These are phyloP conservation scores for Colletotrichum sansevieriae DNA, from an alignment of 2,329 filamentous ascomycete genomes.

Conservation along the genomic window DNA sequence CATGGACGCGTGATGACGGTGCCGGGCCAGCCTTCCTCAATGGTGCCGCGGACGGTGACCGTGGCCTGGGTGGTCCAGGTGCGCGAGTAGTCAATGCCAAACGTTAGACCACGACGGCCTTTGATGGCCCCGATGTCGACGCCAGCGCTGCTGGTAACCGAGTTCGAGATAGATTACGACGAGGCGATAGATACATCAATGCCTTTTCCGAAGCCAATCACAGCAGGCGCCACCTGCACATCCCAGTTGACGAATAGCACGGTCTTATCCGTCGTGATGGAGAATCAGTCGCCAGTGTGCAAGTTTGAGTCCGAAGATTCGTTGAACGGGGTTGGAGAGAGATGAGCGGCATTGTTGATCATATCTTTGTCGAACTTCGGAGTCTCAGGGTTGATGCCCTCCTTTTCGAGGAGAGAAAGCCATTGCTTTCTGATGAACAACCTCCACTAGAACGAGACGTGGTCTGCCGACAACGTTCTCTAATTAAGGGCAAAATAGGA, in stretches of 20 bases:
- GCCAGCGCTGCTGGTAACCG: not conserved
- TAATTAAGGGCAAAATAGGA: no score
- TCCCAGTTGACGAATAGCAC: constrained; percentile 35
- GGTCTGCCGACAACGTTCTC: not conserved
- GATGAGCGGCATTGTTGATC: not conserved
- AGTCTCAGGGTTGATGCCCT: constrained; percentile 4
- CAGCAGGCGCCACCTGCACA: constrained; percentile 30
- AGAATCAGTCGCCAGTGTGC: constrained; percentile 3
- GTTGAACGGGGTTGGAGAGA: not conserved
- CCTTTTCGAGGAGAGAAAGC: not conserved
- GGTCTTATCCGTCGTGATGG: constrained; percentile 17
- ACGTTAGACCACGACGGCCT: not conserved
- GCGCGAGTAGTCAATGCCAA: constrained; percentile 22
- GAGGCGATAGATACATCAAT: constrained; percentile 20
- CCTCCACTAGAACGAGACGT: constrained; percentile 5
- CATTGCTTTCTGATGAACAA: constrained; percentile 12
- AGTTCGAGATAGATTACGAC: constrained; percentile 22
- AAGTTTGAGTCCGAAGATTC: constrained; percentile 1
- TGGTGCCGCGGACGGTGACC: constrained; percentile 11
- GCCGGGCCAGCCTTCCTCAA: constrained; percentile 7
- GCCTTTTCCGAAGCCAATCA: constrained; percentile 17
- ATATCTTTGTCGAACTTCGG: constrained; percentile 14
- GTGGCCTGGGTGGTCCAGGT: constrained; percentile 30
- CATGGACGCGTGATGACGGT: constrained; percentile 20
- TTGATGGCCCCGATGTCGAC: constrained; percentile 16